Evolutionary conservation across 345 rosid genomes (phyloP).

Genomic region (Trapa bicornis): DNA sequence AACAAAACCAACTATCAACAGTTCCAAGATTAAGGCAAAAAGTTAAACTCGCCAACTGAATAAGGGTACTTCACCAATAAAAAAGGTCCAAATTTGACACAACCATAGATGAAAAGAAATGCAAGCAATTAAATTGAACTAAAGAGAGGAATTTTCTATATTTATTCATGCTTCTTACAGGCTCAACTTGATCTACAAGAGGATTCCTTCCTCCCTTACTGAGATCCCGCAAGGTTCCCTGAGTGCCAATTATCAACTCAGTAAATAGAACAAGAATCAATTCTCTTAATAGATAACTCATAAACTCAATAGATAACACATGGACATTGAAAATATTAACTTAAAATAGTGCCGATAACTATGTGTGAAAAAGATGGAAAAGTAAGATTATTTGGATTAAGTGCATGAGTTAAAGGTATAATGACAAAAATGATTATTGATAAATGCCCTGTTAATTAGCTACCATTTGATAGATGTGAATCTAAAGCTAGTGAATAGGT

Average conservation of each 20-base stretch:
- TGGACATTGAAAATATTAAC: background rate
- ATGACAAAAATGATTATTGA: background rate
- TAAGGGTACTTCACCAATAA: background rate
- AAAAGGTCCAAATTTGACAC: background rate
- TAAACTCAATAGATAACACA: background rate
- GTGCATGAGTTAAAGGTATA: background rate
- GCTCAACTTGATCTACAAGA: constrained; percentile 34
- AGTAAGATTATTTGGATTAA: background rate
- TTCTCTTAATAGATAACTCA: background rate
- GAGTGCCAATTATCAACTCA: constrained; percentile 2
- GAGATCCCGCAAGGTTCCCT: constrained; percentile 67
- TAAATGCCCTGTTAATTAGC: background rate
- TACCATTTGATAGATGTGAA: background rate
- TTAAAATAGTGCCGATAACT: background rate
- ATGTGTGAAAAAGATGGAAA: background rate
- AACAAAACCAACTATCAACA: background rate
- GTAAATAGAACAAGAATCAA: background rate
- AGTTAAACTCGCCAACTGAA: background rate
- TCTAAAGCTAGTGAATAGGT: background rate
- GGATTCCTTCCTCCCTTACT: constrained; percentile 51
- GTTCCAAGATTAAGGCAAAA: background rate
- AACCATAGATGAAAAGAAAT: background rate
- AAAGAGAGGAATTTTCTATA: background rate
- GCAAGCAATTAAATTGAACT: background rate
- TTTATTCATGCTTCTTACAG: constrained; percentile 23